Conservation (phyloP, 2,329 filamentous ascomycete genomes). For the Magnaporthiopsis rhizophila region DNA sequence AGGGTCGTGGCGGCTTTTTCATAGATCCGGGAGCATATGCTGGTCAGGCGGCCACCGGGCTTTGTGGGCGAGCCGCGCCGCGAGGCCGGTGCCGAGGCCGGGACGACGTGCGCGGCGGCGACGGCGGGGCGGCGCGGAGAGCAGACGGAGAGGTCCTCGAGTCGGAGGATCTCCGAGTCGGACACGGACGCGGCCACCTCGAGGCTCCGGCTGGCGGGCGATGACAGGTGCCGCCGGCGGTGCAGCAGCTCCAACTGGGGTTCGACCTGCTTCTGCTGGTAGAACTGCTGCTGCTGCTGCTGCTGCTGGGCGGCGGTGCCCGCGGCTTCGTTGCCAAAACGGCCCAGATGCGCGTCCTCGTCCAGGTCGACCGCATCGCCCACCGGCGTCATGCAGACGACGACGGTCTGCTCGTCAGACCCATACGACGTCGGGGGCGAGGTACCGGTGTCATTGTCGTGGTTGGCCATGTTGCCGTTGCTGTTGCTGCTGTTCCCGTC, state of each 20-base stretch:
- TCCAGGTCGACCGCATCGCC: no score
- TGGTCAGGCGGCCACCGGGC: background rate
- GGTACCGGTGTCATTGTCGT: background rate
- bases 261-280: background rate
- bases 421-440: background rate
- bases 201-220: slow-evolving; percentile 9
- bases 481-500: background rate
- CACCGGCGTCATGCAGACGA: no score
- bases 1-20: slow-evolving; percentile 5
- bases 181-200: slow-evolving; percentile 18
- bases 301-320: background rate
- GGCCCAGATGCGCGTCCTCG: background rate
- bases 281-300: slow-evolving; percentile 7
- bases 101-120: background rate
- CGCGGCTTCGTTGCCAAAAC: no score
- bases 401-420: background rate
- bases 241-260: background rate
- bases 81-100: background rate
- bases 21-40: background rate
- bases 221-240: background rate
- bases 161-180: slow-evolving; percentile 23
- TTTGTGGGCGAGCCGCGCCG: slow-evolving; percentile 2
- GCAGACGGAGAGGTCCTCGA: slow-evolving; percentile 24
- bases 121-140: slow-evolving; percentile 16
- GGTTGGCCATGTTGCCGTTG: background rate